These are phyloP conservation scores for Lyophyllum atratum DNA, from an alignment of 768 basidiomycete species.

Conservation along the genomic window DNA sequence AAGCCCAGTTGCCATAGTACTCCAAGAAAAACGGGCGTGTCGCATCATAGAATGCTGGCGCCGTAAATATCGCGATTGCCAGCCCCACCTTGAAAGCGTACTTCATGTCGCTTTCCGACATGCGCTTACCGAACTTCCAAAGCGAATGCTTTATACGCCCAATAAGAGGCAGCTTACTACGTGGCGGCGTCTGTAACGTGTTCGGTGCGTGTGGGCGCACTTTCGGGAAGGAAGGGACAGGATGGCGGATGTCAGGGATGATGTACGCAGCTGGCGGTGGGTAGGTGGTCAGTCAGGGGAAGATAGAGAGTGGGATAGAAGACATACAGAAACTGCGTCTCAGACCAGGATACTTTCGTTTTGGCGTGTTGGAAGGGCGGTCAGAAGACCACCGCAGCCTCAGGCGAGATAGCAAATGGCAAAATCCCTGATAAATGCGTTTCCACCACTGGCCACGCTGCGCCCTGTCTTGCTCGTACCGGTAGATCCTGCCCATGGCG, in stretches of 20 bases:
- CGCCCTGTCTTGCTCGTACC: constrained; percentile 54
- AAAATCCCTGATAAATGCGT: constrained; percentile 28
- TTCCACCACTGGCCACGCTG: constrained; percentile 40
- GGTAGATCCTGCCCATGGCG: constrained; percentile 79
- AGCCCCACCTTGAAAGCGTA: constrained; percentile 89
- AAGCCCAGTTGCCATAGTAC: constrained; percentile 92
- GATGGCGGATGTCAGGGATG: constrained; percentile 46
- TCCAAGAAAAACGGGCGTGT: constrained; percentile 79
- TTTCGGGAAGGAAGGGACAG: constrained; percentile 76
- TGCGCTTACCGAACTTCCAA: constrained; percentile 68
- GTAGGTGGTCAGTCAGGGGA: background rate
- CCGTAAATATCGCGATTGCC: constrained; percentile 78
- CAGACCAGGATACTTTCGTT: constrained; percentile 7
- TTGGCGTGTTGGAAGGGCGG: background rate
- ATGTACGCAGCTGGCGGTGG: constrained; percentile 50
- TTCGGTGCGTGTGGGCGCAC: constrained; percentile 81
- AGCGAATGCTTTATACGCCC: constrained; percentile 68
- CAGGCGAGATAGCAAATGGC: constrained; percentile 1
- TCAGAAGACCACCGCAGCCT: background rate
- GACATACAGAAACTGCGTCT: constrained; percentile 43
- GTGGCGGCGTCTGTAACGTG: constrained; percentile 78
- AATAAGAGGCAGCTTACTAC: constrained; percentile 55
- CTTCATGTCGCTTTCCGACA: constrained; percentile 76
- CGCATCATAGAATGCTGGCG: constrained; percentile 83
- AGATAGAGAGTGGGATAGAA: background rate